phyloP scores from a whole-genome alignment of 164 flowering plant genomes.

The Aristolochia fimbriata region DNA sequence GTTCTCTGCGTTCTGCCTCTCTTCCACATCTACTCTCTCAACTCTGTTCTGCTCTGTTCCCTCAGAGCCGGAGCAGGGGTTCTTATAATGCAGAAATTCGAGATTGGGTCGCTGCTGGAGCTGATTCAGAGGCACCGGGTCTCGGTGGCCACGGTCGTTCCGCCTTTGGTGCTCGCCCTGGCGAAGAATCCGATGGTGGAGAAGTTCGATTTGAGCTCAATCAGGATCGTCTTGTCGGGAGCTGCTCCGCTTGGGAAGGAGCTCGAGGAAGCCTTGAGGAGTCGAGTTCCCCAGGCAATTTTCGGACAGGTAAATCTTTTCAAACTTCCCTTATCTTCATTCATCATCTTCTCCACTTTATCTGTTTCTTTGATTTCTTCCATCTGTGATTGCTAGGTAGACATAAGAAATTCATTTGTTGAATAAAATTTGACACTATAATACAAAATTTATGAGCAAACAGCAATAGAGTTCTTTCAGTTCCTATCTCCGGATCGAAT shows the following conservation, averaged over 20 bases:
- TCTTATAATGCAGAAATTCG: constrained; percentile 65
- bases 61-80: constrained; percentile 53
- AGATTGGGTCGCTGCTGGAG: constrained; percentile 44
- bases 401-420: no score
- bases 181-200: constrained; percentile 53
- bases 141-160: constrained; percentile 58
- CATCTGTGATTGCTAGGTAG: no score
- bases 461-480: no score
- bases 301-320: constrained; percentile 47
- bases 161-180: constrained; percentile 69
- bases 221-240: constrained; percentile 53
- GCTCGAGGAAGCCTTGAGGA: constrained; percentile 45
- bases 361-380: neutral
- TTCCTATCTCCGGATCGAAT: no score
- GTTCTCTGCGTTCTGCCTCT: constrained; percentile 75
- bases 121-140: constrained; percentile 42
- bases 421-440: no score
- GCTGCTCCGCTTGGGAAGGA: constrained; percentile 83
- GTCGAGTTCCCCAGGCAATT: constrained; percentile 44
- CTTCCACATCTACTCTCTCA: constrained; percentile 67
- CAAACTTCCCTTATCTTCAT: neutral
- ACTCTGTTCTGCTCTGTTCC: constrained; percentile 46
- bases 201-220: constrained; percentile 45
- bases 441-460: no score
- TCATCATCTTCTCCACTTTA: neutral